Evolutionary conservation across 2,329 filamentous ascomycete genomes (phyloP).

Genomic region (Nemania sp.): DNA sequence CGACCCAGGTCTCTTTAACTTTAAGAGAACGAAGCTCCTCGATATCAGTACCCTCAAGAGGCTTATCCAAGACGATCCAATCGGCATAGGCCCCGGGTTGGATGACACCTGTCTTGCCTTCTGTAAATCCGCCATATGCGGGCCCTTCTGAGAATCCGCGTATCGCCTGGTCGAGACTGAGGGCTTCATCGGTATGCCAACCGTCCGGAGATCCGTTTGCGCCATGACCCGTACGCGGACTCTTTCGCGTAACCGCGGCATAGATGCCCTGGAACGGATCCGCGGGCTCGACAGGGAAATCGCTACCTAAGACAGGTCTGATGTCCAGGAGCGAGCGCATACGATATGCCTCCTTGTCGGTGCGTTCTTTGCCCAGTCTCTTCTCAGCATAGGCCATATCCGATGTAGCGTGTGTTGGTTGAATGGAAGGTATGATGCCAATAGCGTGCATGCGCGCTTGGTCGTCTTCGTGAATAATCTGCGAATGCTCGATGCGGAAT

Average conservation of each 20-base stretch:
- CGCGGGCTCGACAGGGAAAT: conserved; percentile 73
- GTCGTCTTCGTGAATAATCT: conserved; percentile 69
- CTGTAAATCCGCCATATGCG: conserved; percentile 62
- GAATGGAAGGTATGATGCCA: conserved; percentile 68
- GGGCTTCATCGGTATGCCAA: conserved; percentile 63
- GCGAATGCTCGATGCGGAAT: conserved; percentile 71
- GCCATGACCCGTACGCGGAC: conserved; percentile 58
- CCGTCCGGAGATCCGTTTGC: conserved; percentile 50
- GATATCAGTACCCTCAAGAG: conserved; percentile 53
- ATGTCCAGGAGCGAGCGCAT: conserved; percentile 64
- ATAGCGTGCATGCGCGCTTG: conserved; percentile 61
- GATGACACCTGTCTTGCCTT: conserved; percentile 62
- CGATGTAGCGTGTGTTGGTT: conserved; percentile 72
- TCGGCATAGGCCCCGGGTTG: conserved; percentile 65
- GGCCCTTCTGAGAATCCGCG: conserved; percentile 63
- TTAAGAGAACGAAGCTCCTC: conserved; percentile 57
- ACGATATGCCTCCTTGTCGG: conserved; percentile 62
- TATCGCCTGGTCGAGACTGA: conserved; percentile 62
- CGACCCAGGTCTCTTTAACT: conserved; percentile 71
- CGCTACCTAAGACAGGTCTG: conserved; percentile 64
- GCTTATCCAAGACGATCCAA: conserved; percentile 69
- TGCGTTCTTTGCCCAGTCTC: conserved; percentile 61
- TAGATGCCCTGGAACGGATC: conserved; percentile 71
- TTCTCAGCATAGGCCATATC: conserved; percentile 69
- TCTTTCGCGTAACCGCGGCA: conserved; percentile 65